Evolutionary conservation across 1,139 yeast species (phyloP).

Genomic region (Yamadazyma jaroonii): DNA sequence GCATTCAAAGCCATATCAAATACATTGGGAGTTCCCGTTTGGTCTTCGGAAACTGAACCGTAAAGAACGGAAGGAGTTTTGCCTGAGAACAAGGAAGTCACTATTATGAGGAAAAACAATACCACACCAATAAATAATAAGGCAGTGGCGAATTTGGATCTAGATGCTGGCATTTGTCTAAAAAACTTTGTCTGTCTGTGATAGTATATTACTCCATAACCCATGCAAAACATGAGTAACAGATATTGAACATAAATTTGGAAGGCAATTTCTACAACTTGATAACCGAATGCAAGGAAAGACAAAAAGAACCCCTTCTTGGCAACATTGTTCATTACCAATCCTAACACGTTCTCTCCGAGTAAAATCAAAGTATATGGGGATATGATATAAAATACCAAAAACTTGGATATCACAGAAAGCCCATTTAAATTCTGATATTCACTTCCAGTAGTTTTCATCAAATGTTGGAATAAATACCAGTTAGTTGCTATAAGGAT

Average conservation of each 20-base stretch:
- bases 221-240: slow-evolving; percentile 35
- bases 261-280: slow-evolving; percentile 4
- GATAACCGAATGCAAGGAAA: not conserved
- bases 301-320: not conserved
- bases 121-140: slow-evolving; percentile 1
- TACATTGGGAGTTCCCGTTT: not conserved
- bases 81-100: not conserved
- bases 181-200: slow-evolving; percentile 25
- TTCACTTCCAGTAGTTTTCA: slow-evolving; percentile 27
- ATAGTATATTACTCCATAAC: slow-evolving; percentile 38
- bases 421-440: slow-evolving; percentile 30
- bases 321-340: slow-evolving; percentile 18
- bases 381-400: slow-evolving; percentile 27
- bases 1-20: slow-evolving; percentile 3
- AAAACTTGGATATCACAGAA: slow-evolving; percentile 32
- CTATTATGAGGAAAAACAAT: not conserved
- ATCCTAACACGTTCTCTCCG: slow-evolving; percentile 13
- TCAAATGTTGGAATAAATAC: slow-evolving; percentile 26
- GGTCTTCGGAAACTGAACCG: not conserved
- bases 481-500: slow-evolving; percentile 19
- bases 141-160: slow-evolving; percentile 17
- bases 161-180: slow-evolving; percentile 24
- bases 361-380: slow-evolving; percentile 20
- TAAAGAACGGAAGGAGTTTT: not conserved
- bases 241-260: slow-evolving; percentile 12